Evolutionary conservation across 2,329 filamentous ascomycete species (phyloP).

Genomic region (Talaromyces albobiverticillius): DNA sequence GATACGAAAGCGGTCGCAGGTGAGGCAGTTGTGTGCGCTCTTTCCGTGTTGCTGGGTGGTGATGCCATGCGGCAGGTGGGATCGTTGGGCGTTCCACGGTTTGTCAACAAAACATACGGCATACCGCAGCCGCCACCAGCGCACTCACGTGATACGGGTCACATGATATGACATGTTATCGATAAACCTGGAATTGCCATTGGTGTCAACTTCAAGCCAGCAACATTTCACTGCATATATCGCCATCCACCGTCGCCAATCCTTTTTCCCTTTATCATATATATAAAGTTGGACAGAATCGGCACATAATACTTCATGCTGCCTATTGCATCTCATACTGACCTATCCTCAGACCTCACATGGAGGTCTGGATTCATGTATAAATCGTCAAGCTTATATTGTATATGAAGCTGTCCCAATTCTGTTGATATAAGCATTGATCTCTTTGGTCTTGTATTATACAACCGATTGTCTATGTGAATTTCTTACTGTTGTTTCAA

Average conservation of each 20-base stretch:
- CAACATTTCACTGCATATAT: background rate
- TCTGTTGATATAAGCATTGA: conserved; percentile 6
- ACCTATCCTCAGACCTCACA: background rate
- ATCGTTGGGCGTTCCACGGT: conserved; percentile 7
- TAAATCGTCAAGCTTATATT: background rate
- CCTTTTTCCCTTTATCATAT: too few relatives aligned
- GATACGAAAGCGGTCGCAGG: background rate
- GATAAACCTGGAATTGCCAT: conserved; percentile 1
- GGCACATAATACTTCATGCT: background rate
- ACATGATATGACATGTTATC: conserved; percentile 6
- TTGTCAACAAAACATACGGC: conserved; percentile 40
- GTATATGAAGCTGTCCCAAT: background rate
- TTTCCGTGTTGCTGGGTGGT: conserved; percentile 6
- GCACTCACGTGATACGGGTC: conserved; percentile 15
- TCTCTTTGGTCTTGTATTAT: conserved; percentile 8
- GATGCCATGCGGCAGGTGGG: conserved; percentile 1
- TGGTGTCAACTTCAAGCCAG: background rate
- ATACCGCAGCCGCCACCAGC: conserved; percentile 20
- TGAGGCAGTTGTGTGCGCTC: conserved; percentile 5
- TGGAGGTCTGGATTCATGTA: background rate
- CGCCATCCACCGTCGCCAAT: background rate
- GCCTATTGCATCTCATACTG: background rate
- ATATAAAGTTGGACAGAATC: too few relatives aligned
- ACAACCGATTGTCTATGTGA: background rate
- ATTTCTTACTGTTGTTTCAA: background rate